These are phyloP conservation scores for Pogostemon cablin DNA, from an alignment of 257 asterid genomes.

Conservation along the genomic window DNA sequence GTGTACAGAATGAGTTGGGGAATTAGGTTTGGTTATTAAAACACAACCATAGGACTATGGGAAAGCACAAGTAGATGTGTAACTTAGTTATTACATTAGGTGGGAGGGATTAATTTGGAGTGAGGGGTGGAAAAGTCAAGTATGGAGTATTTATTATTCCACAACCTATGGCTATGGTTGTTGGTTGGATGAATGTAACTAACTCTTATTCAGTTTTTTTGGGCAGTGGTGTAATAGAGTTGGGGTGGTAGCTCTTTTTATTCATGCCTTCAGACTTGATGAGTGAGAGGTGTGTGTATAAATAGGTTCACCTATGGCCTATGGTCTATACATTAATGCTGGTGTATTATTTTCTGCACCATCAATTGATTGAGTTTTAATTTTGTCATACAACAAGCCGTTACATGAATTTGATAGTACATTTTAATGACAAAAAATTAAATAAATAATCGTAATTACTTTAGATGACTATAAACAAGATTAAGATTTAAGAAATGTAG, in stretches of 20 bases:
- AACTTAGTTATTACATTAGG: neutral
- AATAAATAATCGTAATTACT: no score
- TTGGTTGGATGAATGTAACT: slow-evolving; percentile 18
- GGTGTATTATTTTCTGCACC: no score
- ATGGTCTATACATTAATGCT: no score
- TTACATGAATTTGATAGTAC: no score
- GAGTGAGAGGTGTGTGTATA: neutral
- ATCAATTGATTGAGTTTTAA: no score
- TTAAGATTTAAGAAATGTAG: no score
- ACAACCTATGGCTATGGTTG: neutral
- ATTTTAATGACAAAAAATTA: no score
- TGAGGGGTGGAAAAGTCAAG: neutral
- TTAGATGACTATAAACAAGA: no score
- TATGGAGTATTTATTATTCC: neutral
- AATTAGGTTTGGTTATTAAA: slow-evolving; percentile 5
- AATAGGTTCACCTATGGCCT: neutral
- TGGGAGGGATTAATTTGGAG: neutral
- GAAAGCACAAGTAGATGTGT: neutral
- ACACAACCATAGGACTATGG: neutral
- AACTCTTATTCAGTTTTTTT: neutral
- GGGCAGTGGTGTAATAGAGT: slow-evolving; percentile 20
- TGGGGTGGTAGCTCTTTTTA: slow-evolving; percentile 26
- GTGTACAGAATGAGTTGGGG: slow-evolving; percentile 14
- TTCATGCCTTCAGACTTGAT: slow-evolving; percentile 14
- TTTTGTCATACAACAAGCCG: no score